Evolutionary conservation across 2,329 filamentous ascomycete genomes (phyloP), one percentile per base, ranked within the genome.

Genomic region (Ilyonectria robusta): DNA sequence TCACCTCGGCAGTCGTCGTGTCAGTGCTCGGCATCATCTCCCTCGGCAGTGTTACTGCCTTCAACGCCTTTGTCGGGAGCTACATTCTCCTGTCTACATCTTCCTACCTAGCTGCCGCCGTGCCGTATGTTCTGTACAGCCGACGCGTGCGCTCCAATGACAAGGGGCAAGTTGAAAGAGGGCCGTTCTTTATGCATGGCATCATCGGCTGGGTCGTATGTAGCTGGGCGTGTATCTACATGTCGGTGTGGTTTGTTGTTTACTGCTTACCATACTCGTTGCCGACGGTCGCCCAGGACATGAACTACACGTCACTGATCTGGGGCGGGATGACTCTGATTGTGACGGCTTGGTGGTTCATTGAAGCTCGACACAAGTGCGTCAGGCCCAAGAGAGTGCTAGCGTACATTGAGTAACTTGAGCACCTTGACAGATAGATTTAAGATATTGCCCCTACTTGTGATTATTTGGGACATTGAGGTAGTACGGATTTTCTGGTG

Each of bases 21-120:
- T 89, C 88, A 0, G 75, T 90, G 3, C 81, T 93, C 0, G 90
- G 89, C 0, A 84, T 83, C 47, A 89, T 93, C 44, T 92, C 92
- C 70, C 84, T 93, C 1, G 91, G 87, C n/a, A 89, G 84, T 62
- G 85, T 83, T 0, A 90, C 89, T 0, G 91, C 91, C 0, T 93
- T 93, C 80, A 86, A 88, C 50, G 90, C 90, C 0, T 88, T 93
- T 37, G 86, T 92, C 6, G 89, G 88, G 7, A 78, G 76, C 19
- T 83, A 81, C 62, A 80, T 82, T 23, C 73, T 81, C 0, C 70
- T 81, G 7, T 80, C 77, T 6, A 80, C 70, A 17, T 69, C 68
- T n/a, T 76, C 74, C 10, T 93, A 91, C 75, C 81, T 91, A 3
- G 87, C 88, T 1, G 88, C 89, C 6, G 89, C 93, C 58, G 77